phyloP scores from a whole-genome alignment of 2,329 filamentous ascomycete genomes.

The Pseudonectria foliicola region DNA sequence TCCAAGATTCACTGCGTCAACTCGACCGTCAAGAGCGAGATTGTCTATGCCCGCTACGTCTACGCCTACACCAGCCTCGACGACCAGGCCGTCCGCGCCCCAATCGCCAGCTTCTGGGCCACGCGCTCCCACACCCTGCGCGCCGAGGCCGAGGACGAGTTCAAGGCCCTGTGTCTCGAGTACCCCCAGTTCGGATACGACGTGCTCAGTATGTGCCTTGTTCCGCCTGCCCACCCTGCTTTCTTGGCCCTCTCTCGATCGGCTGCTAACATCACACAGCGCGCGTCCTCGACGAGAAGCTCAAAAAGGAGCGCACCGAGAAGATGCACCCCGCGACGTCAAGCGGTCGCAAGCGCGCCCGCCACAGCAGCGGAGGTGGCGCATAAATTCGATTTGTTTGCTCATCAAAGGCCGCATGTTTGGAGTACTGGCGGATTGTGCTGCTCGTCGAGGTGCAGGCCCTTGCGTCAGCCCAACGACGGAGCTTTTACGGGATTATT shows the following conservation, averaged over 20 bases:
- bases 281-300: conserved; percentile 58
- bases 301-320: conserved; percentile 55
- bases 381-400: no score
- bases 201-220: conserved; percentile 60
- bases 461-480: no score
- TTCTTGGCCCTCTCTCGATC: not conserved
- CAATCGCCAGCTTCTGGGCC: conserved; percentile 88
- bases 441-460: no score
- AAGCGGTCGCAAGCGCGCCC: conserved; percentile 50
- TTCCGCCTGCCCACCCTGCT: accelerated
- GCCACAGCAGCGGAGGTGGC: conserved; percentile 38
- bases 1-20: conserved; percentile 90
- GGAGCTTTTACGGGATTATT: no score
- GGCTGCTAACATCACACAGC: conserved; percentile 33
- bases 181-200: conserved; percentile 91
- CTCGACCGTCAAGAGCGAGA: conserved; percentile 81
- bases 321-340: conserved; percentile 46
- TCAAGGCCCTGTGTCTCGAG: conserved; percentile 77
- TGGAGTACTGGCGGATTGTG: no score
- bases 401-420: no score
- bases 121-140: conserved; percentile 72
- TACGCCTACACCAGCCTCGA: conserved; percentile 67
- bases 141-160: conserved; percentile 79
- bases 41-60: conserved; percentile 84
- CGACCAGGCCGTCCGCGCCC: conserved; percentile 68